phyloP scores from a whole-genome alignment of 1,284 basidiomycete species.

The Apiotrichum gracile region DNA sequence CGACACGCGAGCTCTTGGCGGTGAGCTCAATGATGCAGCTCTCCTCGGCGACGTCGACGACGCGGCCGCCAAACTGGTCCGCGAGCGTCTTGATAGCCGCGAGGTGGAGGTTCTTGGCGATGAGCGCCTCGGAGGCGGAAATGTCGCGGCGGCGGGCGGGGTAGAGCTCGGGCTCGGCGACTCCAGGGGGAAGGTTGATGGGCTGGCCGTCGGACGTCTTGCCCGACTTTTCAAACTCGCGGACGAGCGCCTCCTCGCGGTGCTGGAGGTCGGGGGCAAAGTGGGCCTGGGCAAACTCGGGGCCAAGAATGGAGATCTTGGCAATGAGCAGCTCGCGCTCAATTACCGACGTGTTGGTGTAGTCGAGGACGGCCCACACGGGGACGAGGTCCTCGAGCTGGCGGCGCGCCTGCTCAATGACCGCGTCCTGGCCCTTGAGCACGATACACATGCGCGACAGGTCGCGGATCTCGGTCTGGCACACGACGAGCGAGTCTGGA shows the following conservation, averaged over 20 bases:
- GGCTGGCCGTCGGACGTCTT: conserved; percentile 25
- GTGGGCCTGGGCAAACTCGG: conserved; percentile 92
- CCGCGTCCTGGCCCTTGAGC: conserved; percentile 91
- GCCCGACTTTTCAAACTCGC: conserved; percentile 11
- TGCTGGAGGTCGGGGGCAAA: conserved; percentile 48
- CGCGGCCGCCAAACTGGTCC: conserved; percentile 81
- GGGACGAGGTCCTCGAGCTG: conserved; percentile 93
- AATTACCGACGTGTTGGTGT: conserved; percentile 83
- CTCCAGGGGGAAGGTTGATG: conserved; percentile 67
- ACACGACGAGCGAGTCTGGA: conserved; percentile 91
- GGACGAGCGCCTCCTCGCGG: conserved; percentile 18
- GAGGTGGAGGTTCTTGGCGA: conserved; percentile 83
- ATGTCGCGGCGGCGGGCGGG: conserved; percentile 21
- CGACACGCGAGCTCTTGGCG: conserved; percentile 83
- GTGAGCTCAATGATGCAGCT: conserved; percentile 92
- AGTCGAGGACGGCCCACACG: conserved; percentile 95
- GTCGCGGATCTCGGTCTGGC: conserved; percentile 95
- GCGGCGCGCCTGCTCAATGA: conserved; percentile 91
- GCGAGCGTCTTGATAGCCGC: conserved; percentile 78
- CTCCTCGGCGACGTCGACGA: conserved; percentile 92
- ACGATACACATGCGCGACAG: conserved; percentile 98
- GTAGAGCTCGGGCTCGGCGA: conserved; percentile 46
- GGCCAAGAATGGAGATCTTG: conserved; percentile 92
- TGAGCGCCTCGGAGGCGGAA: conserved; percentile 69
- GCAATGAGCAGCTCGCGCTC: conserved; percentile 81